Percentiles rank a stretch among this genome's conserved stretches.
These are phyloP conservation scores for Leersia perrieri DNA, from an alignment of 176 grass and related monocot species.

Conservation along the genomic window DNA sequence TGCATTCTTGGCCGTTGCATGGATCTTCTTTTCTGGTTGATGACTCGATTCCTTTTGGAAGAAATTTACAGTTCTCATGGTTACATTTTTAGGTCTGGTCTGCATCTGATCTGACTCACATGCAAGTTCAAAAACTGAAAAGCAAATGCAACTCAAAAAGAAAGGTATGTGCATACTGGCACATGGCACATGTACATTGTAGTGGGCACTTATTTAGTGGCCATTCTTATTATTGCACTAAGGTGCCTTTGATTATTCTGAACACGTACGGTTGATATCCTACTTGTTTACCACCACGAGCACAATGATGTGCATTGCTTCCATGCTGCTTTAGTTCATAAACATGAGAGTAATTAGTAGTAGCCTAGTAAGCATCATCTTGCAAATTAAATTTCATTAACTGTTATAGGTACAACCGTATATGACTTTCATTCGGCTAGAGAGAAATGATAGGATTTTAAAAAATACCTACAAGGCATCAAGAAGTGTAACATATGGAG, in stretches of 20 bases:
- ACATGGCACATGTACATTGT: conserved; percentile 30
- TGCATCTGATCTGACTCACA: conserved; percentile 31
- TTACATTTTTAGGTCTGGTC: conserved; percentile 13
- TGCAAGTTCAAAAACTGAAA: conserved; percentile 12
- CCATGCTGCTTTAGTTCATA: conserved; percentile 16
- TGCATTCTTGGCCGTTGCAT: not conserved
- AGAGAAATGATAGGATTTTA: no score
- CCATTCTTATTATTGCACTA: conserved; percentile 42
- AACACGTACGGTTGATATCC: conserved; percentile 41
- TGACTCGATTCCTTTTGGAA: conserved; percentile 3
- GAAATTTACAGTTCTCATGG: conserved; percentile 18
- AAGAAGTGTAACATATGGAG: no score
- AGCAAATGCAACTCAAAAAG: conserved; percentile 25
- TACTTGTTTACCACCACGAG: conserved; percentile 34
- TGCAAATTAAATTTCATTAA: not conserved
- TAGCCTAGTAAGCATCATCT: no score
- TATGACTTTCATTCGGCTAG: no score
- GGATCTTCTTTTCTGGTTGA: conserved; percentile 12
- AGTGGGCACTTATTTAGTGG: conserved; percentile 43
- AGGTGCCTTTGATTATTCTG: conserved; percentile 34
- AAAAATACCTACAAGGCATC: no score
- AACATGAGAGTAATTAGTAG: not conserved
- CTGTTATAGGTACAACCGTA: no score
- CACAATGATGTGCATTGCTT: not conserved
- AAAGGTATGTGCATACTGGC: not conserved